Base-by-base conservation (phyloP, 345 rosid species). In the Salix suchowensis region DNA sequence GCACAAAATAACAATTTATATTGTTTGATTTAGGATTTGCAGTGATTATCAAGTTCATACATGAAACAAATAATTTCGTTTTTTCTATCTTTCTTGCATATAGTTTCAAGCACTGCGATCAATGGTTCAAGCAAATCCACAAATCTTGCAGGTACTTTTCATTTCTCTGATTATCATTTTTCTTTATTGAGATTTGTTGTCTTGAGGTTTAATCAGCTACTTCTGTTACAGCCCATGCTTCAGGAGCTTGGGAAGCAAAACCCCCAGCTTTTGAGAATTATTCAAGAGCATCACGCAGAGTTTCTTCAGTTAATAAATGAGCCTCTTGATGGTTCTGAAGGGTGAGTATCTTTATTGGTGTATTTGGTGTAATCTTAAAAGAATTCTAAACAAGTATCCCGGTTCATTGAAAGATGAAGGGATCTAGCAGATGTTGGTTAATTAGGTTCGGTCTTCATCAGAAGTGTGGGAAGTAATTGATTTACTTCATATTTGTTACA, bases 201-300 rank as follows among this genome's bases (percentile, higher is more conserved):
- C 72, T 71, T 24, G 30, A 48, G 74, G 48, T 72, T 73, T 67
- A 80, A 78, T 40, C 19, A 26, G 34, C 82, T 80, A 69, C 68
- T 73, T 73, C 72, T 74, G 73, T 81, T 80, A 64, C 91, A 96
- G 99, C 99, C 98, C 52, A 92, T 96, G 98, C 98, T 96, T 84
- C 99, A 92, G 82, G 99, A 96, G 83, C 98, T 96, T 76, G 98
- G 99, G 73, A 96, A 94, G 85, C 99, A 96, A 75, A 96, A 96
- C 66, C 99, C 99, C 37, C 96, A 94, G 78, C 95, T 96, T 70
- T 85, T 94, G 71, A 88, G 97, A 88, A 75, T 89, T 74, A 94
- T 96, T 75, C 95, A 96, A 82, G 98, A 96, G 85, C 96, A 94
- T 82, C 92, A 92, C 28, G 85, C 92, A 26, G 99, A 96, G 85